Conservation (phyloP, 345 rosid genomes). For the Eucalyptus tenuipes region DNA sequence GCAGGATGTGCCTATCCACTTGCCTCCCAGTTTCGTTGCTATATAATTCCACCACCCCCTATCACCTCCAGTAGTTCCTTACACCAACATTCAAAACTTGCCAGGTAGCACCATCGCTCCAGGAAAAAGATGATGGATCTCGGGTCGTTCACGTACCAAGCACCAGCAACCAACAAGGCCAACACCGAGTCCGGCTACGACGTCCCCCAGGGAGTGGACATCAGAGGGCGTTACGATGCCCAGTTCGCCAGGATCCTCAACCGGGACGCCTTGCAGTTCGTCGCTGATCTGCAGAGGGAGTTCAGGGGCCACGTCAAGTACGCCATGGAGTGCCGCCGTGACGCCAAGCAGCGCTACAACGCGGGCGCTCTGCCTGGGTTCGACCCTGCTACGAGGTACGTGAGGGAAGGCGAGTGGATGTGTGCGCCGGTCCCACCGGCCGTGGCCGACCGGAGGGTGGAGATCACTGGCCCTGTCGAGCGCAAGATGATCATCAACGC, state of each 20-base stretch:
- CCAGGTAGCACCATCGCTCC: background rate
- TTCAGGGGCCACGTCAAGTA: constrained; percentile 50
- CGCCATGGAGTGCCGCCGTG: constrained; percentile 71
- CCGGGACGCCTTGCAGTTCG: constrained; percentile 67
- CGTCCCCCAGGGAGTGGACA: constrained; percentile 63
- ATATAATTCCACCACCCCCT: background rate
- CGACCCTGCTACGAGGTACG: constrained; percentile 63
- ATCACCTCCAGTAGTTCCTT: background rate
- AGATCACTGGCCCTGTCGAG: constrained; percentile 88
- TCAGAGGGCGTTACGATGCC: constrained; percentile 59
- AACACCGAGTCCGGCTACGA: constrained; percentile 18
- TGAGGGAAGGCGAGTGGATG: constrained; percentile 65
- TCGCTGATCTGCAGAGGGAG: constrained; percentile 71
- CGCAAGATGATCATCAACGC: constrained; percentile 98
- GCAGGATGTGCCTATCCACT: constrained; percentile 5
- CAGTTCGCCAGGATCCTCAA: constrained; percentile 57
- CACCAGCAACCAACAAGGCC: background rate
- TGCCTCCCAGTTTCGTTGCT: background rate
- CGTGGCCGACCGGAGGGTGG: constrained; percentile 70
- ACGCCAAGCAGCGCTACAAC: constrained; percentile 43
- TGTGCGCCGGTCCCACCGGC: constrained; percentile 64
- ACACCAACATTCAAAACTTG: background rate
- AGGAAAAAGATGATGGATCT: background rate
- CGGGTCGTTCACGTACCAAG: background rate
- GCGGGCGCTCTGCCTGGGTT: constrained; percentile 56